phyloP scores from a whole-genome alignment of 192 early-diverging fungal genomes.

The Backusella macrospora region DNA sequence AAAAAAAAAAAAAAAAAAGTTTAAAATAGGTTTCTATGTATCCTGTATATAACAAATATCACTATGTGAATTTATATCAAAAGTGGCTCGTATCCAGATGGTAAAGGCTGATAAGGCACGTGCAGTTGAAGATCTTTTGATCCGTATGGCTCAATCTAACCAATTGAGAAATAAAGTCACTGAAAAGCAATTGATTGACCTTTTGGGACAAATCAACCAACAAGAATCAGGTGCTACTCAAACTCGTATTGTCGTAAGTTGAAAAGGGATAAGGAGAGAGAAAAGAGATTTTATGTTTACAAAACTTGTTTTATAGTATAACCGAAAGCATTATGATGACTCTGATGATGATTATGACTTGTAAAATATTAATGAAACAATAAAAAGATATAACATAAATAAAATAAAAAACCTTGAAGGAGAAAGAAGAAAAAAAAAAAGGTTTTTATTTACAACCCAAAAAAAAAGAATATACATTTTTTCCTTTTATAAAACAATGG shows the following conservation, averaged over 20 bases:
- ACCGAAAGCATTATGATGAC: slow-evolving; percentile 58
- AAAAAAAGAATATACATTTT: slow-evolving; percentile 4
- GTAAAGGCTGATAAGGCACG: slow-evolving; percentile 90
- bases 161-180: slow-evolving; percentile 83
- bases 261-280: not conserved
- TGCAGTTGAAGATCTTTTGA: slow-evolving; percentile 86
- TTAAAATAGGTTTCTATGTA: not conserved
- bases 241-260: slow-evolving; percentile 78
- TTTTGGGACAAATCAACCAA: slow-evolving; percentile 85
- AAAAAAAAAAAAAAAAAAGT: not conserved
- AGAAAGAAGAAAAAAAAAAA: slow-evolving; percentile 9
- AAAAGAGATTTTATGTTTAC: not conserved
- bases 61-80: not conserved
- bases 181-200: slow-evolving; percentile 82
- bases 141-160: slow-evolving; percentile 86
- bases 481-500: slow-evolving; percentile 2
- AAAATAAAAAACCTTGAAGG: too few relatives aligned
- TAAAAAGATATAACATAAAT: too few relatives aligned
- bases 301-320: slow-evolving; percentile 47
- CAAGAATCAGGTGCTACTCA: slow-evolving; percentile 53
- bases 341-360: slow-evolving; percentile 63
- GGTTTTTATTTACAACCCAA: slow-evolving; percentile 11
- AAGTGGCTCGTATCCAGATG: slow-evolving; percentile 88
- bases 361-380: slow-evolving; percentile 20
- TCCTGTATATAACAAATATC: not conserved